A percentile compares a stretch with the other conserved stretches of the same genome.
phyloP scores from a whole-genome alignment of 176 grass and related monocot genomes.

The Oryza glumipatula region DNA sequence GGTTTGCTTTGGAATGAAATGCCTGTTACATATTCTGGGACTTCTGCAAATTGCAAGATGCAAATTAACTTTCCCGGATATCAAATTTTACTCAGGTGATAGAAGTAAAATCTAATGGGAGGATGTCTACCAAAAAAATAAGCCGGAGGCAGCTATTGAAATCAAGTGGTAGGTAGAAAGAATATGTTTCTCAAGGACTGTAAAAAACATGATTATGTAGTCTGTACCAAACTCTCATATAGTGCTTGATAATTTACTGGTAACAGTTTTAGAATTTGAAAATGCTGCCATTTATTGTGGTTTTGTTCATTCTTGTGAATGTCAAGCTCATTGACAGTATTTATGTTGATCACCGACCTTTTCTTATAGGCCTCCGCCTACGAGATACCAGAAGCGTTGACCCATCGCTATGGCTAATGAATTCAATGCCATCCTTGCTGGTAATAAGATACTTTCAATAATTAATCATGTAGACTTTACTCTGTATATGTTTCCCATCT shows the following conservation, averaged over 20 bases:
- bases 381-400: conserved; percentile 97
- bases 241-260: background rate
- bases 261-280: background rate
- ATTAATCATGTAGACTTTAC: background rate
- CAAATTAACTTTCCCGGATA: conserved; percentile 22
- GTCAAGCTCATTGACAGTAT: background rate
- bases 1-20: background rate
- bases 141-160: conserved; percentile 91
- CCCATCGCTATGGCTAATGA: conserved; percentile 93
- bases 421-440: conserved; percentile 96
- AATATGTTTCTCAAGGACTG: background rate
- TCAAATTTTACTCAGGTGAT: conserved; percentile 60
- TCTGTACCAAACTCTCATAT: background rate
- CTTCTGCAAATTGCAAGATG: background rate
- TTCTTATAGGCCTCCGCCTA: conserved; percentile 69
- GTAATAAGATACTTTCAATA: conserved; percentile 45
- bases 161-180: conserved; percentile 72
- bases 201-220: background rate
- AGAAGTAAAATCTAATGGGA: conserved; percentile 85
- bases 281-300: background rate
- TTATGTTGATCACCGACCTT: conserved; percentile 11
- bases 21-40: background rate
- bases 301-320: conserved; percentile 15
- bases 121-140: conserved; percentile 78
- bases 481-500: background rate